A percentile compares a stretch with the other conserved stretches of the same genome.
Conservation (phyloP, 139 green algal genomes). For the Chlorella sorokiniana region DNA sequence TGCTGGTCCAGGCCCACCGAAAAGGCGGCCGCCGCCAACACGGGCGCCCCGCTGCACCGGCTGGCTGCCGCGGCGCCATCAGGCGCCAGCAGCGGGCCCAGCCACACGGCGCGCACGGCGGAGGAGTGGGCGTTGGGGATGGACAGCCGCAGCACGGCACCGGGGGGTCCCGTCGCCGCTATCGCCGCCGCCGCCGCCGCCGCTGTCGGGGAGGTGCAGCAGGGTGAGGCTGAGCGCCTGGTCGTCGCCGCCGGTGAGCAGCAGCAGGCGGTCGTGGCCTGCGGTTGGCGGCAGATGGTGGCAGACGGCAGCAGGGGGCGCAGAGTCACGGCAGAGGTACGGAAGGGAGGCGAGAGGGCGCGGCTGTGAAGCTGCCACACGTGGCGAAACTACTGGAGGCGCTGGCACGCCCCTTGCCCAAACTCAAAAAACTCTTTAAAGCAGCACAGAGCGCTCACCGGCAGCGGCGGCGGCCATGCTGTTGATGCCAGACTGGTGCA, state of each 20-base stretch:
- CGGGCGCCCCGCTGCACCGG: not conserved
- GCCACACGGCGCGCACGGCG: conserved; percentile 44
- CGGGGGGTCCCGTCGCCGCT: not conserved
- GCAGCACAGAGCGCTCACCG: not conserved
- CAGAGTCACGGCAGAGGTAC: not conserved
- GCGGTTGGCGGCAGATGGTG: not conserved
- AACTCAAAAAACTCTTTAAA: not conserved
- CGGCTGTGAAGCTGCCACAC: not conserved
- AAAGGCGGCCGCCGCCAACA: not conserved
- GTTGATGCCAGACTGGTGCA: conserved; percentile 59
- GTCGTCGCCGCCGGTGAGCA: conserved; percentile 52
- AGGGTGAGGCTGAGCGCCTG: conserved; percentile 31
- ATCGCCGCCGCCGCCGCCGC: not conserved
- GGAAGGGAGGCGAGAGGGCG: not conserved
- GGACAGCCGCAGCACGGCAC: not conserved
- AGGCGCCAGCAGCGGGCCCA: not conserved
- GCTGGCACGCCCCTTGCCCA: no score
- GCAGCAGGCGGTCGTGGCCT: conserved; percentile 21
- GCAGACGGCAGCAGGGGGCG: not conserved
- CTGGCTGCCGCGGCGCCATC: not conserved
- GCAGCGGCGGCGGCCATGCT: conserved; percentile 1
- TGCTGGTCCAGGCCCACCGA: conserved; percentile 52
- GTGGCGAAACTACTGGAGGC: no score
- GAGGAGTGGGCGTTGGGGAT: conserved; percentile 47
- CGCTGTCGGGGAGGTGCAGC: conserved; percentile 1